phyloP scores from a whole-genome alignment of 306 rosid species.

The Malus asiatica region DNA sequence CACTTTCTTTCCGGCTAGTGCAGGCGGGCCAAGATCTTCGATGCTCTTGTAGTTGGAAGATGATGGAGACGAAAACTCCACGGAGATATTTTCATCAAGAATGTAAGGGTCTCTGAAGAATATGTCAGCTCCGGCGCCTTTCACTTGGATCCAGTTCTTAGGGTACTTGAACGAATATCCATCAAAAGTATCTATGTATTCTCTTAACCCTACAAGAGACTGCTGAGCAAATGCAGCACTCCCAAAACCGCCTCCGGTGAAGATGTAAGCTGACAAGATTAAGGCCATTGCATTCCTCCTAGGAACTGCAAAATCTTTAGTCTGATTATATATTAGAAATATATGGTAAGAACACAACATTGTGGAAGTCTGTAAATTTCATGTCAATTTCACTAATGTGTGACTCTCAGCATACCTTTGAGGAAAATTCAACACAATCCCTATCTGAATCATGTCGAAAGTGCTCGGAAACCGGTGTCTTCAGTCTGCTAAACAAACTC shows the following conservation, averaged over 20 bases:
- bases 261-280: conserved; percentile 52
- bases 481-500: conserved; percentile 11
- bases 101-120: conserved; percentile 90
- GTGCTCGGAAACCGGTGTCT: conserved; percentile 31
- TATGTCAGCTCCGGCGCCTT: conserved; percentile 91
- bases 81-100: conserved; percentile 83
- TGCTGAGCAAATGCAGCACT: conserved; percentile 38
- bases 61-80: conserved; percentile 86
- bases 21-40: conserved; percentile 73
- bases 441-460: conserved; percentile 51
- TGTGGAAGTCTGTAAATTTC: neutral
- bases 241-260: conserved; percentile 28
- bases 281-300: conserved; percentile 77
- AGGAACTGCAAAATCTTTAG: conserved; percentile 83
- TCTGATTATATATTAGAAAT: conserved; percentile 74
- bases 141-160: conserved; percentile 78
- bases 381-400: neutral
- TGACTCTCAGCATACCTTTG: conserved; percentile 49
- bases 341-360: neutral
- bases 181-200: conserved; percentile 76
- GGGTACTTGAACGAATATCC: conserved; percentile 86
- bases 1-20: conserved; percentile 74
- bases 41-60: conserved; percentile 79
- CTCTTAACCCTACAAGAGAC: conserved; percentile 41
- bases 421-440: conserved; percentile 47